Base-by-base conservation (phyloP, 306 rosid genomes). In the Hippophae rhamnoides region DNA sequence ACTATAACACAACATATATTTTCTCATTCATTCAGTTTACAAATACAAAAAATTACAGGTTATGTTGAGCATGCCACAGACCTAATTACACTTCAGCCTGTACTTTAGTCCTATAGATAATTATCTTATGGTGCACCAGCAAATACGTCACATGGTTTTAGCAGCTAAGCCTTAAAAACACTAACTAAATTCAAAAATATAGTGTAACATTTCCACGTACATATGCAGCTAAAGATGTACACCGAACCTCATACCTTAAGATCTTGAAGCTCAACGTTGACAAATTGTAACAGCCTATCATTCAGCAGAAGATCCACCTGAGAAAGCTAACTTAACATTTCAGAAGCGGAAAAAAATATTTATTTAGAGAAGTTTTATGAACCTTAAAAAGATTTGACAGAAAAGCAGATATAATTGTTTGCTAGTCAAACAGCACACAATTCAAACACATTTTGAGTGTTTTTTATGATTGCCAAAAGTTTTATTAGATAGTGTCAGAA, bases 271-370 rank as follows among this genome's bases (percentile, higher is more conserved):
- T 87, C 90, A 67, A 66, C 83, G 71, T 76, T 74, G 64, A 87
- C 76, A 61, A 81, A 67, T 27, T 82, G 73, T 48, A 61, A 66
- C 70, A 87, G 70, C 69, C 72, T 75, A 43, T 78, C 89, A 76
- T 78, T 78, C 47, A 87, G 69, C 74, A 77, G 70, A 77, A 84
- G 84, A 65, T 87, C 86, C 63, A 84, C 82, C 95, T 87, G 78
- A 66, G 72, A 48, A 61, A 47, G 70, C 40, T 27, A 64, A 60
- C 52, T 31, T 69, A 51, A 63, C 49, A 49, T 12, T 61, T 70
- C 78, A 78, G 62, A 50, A 64, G 25, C 40, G 58, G 56, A 38
- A 51, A 65, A 18, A 60, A 68, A 66, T 40, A 58, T 56, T 52
- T 27, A 53, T 56, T 52, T 27, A 53, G 59, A 58, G 61, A 53